A percentile compares a stretch with the other conserved stretches of the same genome.
Evolutionary conservation across 371 early-diverging fungal species (phyloP).

Genomic region (Mortierella sp.): DNA sequence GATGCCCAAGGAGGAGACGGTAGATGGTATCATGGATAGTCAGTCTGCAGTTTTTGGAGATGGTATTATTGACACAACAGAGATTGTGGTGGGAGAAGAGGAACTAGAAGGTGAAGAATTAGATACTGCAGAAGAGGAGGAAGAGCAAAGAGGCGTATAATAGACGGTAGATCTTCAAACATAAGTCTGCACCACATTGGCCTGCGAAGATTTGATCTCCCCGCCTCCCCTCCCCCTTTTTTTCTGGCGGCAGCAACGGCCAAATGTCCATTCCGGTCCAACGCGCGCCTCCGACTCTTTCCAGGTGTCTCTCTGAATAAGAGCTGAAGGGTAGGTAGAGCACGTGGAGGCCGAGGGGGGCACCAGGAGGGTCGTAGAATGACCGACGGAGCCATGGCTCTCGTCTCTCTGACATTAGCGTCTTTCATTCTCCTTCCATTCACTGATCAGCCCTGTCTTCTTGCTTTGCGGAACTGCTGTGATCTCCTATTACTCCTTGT

Average conservation of each 20-base stretch:
- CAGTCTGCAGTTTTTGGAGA: neutral
- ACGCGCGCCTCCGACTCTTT: neutral
- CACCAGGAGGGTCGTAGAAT: too few species aligned
- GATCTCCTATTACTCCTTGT: conserved; percentile 16
- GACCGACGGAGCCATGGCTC: too few species aligned
- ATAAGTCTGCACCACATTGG: too few species aligned
- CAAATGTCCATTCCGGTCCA: neutral
- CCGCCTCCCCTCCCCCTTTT: neutral
- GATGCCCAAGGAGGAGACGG: neutral
- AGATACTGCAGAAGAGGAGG: conserved; percentile 6
- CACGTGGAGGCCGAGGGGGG: too few species aligned
- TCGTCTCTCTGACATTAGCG: too few species aligned
- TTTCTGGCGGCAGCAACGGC: neutral
- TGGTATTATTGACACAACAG: conserved; percentile 1
- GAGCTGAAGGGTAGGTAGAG: too few species aligned
- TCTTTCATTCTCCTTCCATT: too few species aligned
- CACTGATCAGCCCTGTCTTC: too few species aligned
- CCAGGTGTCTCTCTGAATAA: neutral
- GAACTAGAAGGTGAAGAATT: neutral
- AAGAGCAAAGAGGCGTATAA: conserved; percentile 14
- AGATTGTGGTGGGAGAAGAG: conserved; percentile 1
- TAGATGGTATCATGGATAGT: neutral
- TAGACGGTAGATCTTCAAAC: too few species aligned
- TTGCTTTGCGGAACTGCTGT: too few species aligned
- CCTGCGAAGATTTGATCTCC: too few species aligned